Evolutionary conservation across 305 asterid species (phyloP).

Genomic region (Fraxinus angustifolia): DNA sequence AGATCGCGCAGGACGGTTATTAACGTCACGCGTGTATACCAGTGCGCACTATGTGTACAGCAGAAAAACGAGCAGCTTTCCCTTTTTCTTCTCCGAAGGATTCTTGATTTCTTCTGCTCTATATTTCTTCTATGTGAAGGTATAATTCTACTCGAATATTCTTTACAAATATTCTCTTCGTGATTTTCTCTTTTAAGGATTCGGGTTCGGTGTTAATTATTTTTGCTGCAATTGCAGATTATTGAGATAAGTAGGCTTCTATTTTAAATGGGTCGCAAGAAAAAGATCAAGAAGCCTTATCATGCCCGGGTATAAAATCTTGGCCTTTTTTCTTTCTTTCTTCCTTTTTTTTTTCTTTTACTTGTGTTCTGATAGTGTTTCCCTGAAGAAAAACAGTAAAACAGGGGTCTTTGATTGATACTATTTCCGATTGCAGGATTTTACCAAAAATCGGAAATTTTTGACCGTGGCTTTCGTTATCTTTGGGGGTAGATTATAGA

Average conservation of each 20-base stretch:
- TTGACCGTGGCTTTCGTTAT: slow-evolving; percentile 5
- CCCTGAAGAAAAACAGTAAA: background rate
- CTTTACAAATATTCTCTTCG: background rate
- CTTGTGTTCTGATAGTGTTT: slow-evolving; percentile 1
- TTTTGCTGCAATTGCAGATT: background rate
- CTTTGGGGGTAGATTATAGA: slow-evolving; percentile 8
- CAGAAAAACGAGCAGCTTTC: slow-evolving; percentile 20
- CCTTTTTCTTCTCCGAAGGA: slow-evolving; percentile 14
- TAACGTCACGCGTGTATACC: slow-evolving; percentile 29
- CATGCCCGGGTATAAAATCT: slow-evolving; percentile 34
- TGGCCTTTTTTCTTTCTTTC: background rate
- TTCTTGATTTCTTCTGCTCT: slow-evolving; percentile 15
- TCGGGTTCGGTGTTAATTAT: slow-evolving; percentile 24
- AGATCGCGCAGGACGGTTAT: slow-evolving; percentile 35
- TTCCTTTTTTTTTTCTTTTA: background rate
- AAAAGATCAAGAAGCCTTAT: slow-evolving; percentile 29
- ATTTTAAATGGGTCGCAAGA: slow-evolving; percentile 37
- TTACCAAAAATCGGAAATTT: slow-evolving; percentile 18
- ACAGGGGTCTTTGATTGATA: slow-evolving; percentile 17
- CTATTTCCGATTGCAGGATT: slow-evolving; percentile 37
- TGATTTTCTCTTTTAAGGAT: background rate
- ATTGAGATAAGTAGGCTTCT: background rate
- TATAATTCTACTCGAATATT: background rate
- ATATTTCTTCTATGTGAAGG: slow-evolving; percentile 24
- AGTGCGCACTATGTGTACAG: slow-evolving; percentile 18